phyloP scores from a whole-genome alignment of 2,329 filamentous ascomycete species.

The Endoconidiophora laricicola region DNA sequence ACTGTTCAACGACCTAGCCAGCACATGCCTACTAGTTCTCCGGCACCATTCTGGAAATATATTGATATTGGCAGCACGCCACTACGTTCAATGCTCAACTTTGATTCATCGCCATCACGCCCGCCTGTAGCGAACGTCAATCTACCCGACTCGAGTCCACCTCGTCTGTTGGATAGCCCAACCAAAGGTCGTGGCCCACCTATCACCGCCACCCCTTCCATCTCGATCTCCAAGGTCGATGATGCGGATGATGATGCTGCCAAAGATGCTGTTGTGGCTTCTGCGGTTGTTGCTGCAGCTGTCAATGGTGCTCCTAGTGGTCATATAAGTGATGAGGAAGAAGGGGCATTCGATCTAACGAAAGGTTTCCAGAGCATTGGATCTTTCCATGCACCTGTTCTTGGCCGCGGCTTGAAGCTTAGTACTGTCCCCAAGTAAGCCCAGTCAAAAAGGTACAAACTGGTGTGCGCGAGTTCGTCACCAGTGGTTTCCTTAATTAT shows the following conservation, averaged over 20 bases:
- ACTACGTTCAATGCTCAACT: conserved; percentile 30
- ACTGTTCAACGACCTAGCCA: conserved; percentile 69
- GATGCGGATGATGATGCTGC: conserved; percentile 20
- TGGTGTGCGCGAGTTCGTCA: neutral
- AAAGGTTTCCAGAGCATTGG: conserved; percentile 51
- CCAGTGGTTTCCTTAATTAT: neutral
- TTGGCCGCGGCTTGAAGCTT: conserved; percentile 25
- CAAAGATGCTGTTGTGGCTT: conserved; percentile 2
- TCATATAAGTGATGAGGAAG: conserved; percentile 25
- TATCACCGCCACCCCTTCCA: neutral
- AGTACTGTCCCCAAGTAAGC: neutral
- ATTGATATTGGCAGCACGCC: conserved; percentile 62
- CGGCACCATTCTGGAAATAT: conserved; percentile 80
- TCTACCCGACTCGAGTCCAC: conserved; percentile 2
- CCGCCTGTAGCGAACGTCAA: conserved; percentile 16
- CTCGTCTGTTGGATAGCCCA: conserved; percentile 5
- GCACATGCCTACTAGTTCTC: conserved; percentile 72
- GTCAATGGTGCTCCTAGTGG: conserved; percentile 11
- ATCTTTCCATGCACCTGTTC: conserved; percentile 38
- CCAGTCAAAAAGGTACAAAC: too few species aligned
- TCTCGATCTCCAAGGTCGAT: conserved; percentile 13
- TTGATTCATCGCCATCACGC: conserved; percentile 45
- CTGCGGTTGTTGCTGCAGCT: conserved; percentile 12
- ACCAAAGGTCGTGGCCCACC: conserved; percentile 16
- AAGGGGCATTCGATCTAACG: conserved; percentile 40